Evolutionary conservation across 2,329 filamentous ascomycete genomes (phyloP), one percentile per base, ranked within the genome.

Genomic region (Aquanectria penicillioides): DNA sequence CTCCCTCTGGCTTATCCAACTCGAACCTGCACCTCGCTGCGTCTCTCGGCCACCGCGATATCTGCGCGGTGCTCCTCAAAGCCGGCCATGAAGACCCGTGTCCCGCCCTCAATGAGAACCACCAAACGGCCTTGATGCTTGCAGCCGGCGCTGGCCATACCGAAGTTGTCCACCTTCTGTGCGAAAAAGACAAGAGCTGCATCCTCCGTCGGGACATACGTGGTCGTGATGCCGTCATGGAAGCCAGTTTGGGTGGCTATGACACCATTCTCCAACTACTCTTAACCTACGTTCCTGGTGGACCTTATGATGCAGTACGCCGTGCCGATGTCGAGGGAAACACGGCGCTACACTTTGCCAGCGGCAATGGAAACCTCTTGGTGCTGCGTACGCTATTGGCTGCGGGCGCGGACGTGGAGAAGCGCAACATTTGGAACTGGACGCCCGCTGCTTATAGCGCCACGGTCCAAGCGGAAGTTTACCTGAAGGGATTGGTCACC

Each of bases 291-390:
- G 82, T 80, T 1, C 85, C 86, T 7, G 77, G 77, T n/a, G 85
- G 85, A 12, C 78, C 84, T 0, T 74, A 75, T 18, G 78, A 78
- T 1, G 83, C 85, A 3, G 82, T 91, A 6, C 80, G 80, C 40
- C 79, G 82, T 25, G 80, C 82, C 4, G 93, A 97, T 70, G 69
- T 82, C 1, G 85, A 90, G 57, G 93, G 93, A n/a, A 95, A 96
- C 72, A 96, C 92, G 3, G 91, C 92, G 0, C 80, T 97, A 37
- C 93, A 97, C 76, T 93, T 95, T 77, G 93, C 93, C 11, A 92
- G 88, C 69, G 90, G 90, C 40, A 91, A 91, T 69, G 93, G 93
- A 1, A 90, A 94, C 66, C 75, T 96, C 40, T 86, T 93, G 51
- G 90, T 92, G 1, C 77, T 96, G 52, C 83, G 93, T 37, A 90